Evolutionary conservation across 495 filamentous ascomycete genomes (phyloP).

Genomic region (Pyronema omphalodes): DNA sequence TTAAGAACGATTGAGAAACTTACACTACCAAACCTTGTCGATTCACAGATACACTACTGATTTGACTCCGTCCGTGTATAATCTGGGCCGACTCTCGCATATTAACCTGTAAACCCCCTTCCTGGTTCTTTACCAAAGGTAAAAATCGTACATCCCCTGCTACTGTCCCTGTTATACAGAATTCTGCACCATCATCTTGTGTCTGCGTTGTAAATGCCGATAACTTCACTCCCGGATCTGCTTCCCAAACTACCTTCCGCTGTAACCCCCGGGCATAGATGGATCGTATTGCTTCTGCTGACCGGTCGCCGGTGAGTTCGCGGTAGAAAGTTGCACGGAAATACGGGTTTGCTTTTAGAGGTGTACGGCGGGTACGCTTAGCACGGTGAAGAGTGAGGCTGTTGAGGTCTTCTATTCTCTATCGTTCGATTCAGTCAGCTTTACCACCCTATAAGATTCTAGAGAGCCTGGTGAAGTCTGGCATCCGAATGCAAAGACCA

Average conservation of each 20-base stretch:
- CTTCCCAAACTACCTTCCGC: conserved; percentile 7
- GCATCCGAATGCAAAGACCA: background rate
- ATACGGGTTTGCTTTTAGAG: conserved; percentile 12
- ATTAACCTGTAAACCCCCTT: conserved; percentile 6
- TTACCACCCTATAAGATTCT: background rate
- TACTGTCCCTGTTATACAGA: conserved; percentile 1
- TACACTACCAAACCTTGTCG: no score
- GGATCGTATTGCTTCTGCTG: background rate
- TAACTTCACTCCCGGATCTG: conserved; percentile 7
- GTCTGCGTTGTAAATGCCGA: conserved; percentile 6
- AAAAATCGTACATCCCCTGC: conserved; percentile 9
- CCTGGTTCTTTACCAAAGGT: background rate
- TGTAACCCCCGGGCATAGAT: conserved; percentile 8
- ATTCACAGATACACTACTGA: no score
- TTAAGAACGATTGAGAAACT: no score
- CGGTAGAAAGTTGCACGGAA: conserved; percentile 12
- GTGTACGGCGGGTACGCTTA: conserved; percentile 6
- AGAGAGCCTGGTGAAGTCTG: no score
- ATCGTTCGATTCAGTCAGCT: background rate
- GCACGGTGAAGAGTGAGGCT: conserved; percentile 4
- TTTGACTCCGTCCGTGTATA: background rate
- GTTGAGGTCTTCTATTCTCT: conserved; percentile 12
- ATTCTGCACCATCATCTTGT: background rate
- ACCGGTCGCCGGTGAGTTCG: conserved; percentile 7
- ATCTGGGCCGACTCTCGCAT: background rate